Base-by-base conservation (phyloP, 164 flowering plant genomes). In the Berberis thunbergii region DNA sequence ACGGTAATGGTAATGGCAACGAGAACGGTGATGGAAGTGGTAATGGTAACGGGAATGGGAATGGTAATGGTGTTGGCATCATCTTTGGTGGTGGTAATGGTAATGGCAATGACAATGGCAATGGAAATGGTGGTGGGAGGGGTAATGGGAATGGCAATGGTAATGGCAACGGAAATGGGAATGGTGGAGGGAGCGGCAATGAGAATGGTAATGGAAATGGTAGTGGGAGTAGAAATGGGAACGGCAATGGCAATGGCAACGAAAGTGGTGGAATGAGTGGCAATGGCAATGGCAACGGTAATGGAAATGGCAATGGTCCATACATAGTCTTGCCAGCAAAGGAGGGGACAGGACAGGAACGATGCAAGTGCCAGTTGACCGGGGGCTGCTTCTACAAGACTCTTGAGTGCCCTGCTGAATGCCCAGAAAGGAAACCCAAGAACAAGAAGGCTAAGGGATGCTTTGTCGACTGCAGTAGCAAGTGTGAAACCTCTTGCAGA, bases 401-500 rank as follows among this genome's bases (percentile, higher is more conserved):
- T 5, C 78, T 86, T 2, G 56, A 57, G 3, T 84, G 91, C 60
- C 86, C 88, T 1, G 3, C 60, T 40, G 67, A 86, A 59, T 86
- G 91, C 77, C 64, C 74, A 0, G 40, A 65, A 60, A 78, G 84
- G 75, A 83, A 81, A 76, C 90, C 87, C 3, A 78, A 68, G 76
- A 75, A 77, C 67, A 81, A 72, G 74, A 80, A 79, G 72, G 44
- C 49, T 4, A 86, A 86, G 70, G 85, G 80, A n/a, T 86, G 91
- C 75, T 77, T 71, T 68, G 61, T 82, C 2, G 75, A 84, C 70
- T 82, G 88, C 70, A 72, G 81, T 62, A 80, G 78, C 79, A 81
- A 75, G 69, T 86, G 86, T 55, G 88, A 86, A 70, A 81, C 70
- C 49, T 80, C 86, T 49, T 82, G 86, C 86, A 82, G 79, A 66